Evolutionary conservation across 2,329 filamentous ascomycete genomes (phyloP).

Genomic region (Nectriaceae sp.): DNA sequence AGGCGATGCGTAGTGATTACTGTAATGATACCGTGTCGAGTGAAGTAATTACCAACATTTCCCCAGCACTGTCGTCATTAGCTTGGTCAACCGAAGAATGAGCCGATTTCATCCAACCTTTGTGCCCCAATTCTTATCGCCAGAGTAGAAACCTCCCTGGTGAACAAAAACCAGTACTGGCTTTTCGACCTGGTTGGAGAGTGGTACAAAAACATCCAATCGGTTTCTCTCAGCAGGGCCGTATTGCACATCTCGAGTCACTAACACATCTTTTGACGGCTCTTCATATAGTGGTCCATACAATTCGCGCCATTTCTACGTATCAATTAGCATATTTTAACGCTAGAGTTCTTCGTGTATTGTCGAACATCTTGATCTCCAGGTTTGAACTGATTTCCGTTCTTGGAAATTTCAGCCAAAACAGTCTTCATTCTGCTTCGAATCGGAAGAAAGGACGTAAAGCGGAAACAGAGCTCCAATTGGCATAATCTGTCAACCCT

Average conservation of each 20-base stretch:
- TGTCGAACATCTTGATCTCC: too few relatives aligned
- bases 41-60: constrained; percentile 16
- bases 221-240: constrained; percentile 1
- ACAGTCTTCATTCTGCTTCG: too few relatives aligned
- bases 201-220: not conserved
- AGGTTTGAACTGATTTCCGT: too few relatives aligned
- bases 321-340: too few relatives aligned
- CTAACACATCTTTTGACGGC: not conserved
- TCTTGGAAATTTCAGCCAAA: too few relatives aligned
- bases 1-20: constrained; percentile 16
- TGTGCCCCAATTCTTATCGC: constrained; percentile 13
- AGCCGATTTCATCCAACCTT: constrained; percentile 1
- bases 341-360: too few relatives aligned
- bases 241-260: constrained; percentile 1
- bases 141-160: constrained; percentile 10
- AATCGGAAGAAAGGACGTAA: too few relatives aligned
- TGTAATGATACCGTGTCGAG: constrained; percentile 8
- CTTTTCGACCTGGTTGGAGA: not conserved
- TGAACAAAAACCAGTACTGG: constrained; percentile 2
- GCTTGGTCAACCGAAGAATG: not conserved
- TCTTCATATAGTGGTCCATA: not conserved
- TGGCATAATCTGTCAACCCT: too few relatives aligned
- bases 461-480: too few relatives aligned
- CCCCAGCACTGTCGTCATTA: constrained; percentile 9
- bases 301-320: constrained; percentile 2